Evolutionary conservation across 768 basidiomycete genomes (phyloP).

Genomic region (Russula earlei): DNA sequence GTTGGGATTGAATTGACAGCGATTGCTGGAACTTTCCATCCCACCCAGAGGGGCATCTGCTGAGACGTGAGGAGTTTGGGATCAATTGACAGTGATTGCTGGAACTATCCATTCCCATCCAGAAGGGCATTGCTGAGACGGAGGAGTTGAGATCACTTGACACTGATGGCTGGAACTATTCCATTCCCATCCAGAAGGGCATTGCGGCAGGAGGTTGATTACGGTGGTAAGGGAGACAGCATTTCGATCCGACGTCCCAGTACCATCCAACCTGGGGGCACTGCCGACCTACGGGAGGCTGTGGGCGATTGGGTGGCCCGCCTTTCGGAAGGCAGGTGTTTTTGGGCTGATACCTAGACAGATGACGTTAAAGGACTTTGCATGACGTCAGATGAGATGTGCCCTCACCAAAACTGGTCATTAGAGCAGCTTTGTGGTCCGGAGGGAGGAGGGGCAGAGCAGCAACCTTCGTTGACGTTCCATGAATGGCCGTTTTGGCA

Average conservation of each 20-base stretch:
- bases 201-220: no score
- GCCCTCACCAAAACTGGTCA: conserved; percentile 31
- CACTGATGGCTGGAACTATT: no score
- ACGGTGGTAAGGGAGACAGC: conserved; percentile 45
- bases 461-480: conserved; percentile 1
- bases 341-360: conserved; percentile 26
- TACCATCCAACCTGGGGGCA: conserved; percentile 43
- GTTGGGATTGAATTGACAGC: no score
- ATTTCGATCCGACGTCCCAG: conserved; percentile 39
- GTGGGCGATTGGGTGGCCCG: conserved; percentile 34
- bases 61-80: no score
- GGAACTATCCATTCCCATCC: no score
- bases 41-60: no score
- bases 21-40: no score
- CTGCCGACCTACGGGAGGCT: conserved; percentile 38
- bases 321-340: conserved; percentile 37
- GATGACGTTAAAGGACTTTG: neutral
- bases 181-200: no score
- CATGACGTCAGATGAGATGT: neutral
- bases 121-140: no score
- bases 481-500: conserved; percentile 16
- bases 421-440: no score
- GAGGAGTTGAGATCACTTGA: no score
- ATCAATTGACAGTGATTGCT: no score
- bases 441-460: neutral